Evolutionary conservation across 176 grass and related monocot genomes (phyloP).

Genomic region (Avena eriantha): DNA sequence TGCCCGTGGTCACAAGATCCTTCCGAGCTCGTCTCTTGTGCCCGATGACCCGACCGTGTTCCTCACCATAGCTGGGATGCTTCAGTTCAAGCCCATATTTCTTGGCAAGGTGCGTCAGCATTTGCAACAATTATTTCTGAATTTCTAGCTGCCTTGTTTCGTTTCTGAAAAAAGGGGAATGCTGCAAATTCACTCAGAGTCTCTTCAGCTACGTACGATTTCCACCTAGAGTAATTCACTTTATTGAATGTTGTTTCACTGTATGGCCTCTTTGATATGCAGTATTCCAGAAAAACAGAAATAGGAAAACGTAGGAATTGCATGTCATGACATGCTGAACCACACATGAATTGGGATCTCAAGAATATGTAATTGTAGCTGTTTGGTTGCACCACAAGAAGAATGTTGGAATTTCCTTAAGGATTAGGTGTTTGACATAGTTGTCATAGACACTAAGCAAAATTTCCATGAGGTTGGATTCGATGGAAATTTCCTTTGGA

Average conservation of each 20-base stretch:
- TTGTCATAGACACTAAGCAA: not conserved
- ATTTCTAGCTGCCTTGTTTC: not conserved
- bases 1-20: conserved; percentile 78
- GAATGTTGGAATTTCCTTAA: too few relatives aligned
- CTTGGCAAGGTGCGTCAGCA: conserved; percentile 70
- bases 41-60: conserved; percentile 91
- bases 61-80: conserved; percentile 97
- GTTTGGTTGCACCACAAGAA: not conserved
- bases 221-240: too few relatives aligned
- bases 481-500: not conserved
- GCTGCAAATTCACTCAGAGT: not conserved
- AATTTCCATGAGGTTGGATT: not conserved
- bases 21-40: conserved; percentile 89
- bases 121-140: not conserved
- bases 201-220: too few relatives aligned
- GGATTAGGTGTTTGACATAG: not conserved
- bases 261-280: not conserved
- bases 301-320: not conserved
- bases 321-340: not conserved
- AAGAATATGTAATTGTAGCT: not conserved
- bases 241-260: too few relatives aligned
- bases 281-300: not conserved
- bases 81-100: conserved; percentile 99
- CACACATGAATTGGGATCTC: not conserved
- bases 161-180: not conserved